A percentile compares a stretch with the other conserved stretches of the same genome.
Conservation (phyloP, 768 basidiomycete genomes). For the Boletellus ananiceps region DNA sequence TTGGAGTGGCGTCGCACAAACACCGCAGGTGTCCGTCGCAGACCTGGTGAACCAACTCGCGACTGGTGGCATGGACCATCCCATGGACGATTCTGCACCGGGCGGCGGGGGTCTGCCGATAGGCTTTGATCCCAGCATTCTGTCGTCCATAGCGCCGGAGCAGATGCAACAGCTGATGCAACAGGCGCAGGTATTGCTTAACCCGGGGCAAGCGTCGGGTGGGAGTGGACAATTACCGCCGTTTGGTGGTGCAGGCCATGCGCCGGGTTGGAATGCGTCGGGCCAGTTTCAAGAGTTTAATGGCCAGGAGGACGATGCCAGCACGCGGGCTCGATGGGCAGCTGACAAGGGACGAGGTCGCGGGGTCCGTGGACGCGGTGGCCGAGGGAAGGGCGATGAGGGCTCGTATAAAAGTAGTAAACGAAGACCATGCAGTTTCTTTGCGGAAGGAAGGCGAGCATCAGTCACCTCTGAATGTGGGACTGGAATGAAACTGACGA, state of each 20-base stretch:
- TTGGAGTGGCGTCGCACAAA: slow-evolving; percentile 44
- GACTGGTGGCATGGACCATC: slow-evolving; percentile 38
- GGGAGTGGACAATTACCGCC: slow-evolving; percentile 28
- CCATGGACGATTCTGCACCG: slow-evolving; percentile 34
- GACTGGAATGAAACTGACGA: slow-evolving; percentile 33
- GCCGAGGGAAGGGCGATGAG: slow-evolving; percentile 51
- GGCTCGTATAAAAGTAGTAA: slow-evolving; percentile 73
- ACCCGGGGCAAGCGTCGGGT: slow-evolving; percentile 26
- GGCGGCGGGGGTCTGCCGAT: slow-evolving; percentile 27
- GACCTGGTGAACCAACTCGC: slow-evolving; percentile 67
- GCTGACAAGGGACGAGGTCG: slow-evolving; percentile 48
- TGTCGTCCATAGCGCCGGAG: slow-evolving; percentile 47
- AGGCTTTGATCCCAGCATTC: slow-evolving; percentile 41
- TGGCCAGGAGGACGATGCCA: slow-evolving; percentile 45
- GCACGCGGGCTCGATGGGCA: slow-evolving; percentile 43
- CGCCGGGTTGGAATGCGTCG: slow-evolving; percentile 35
- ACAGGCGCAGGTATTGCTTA: slow-evolving; percentile 34
- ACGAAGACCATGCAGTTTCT: slow-evolving; percentile 89
- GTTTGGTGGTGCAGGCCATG: slow-evolving; percentile 36
- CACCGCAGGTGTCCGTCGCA: slow-evolving; percentile 48
- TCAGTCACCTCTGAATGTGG: slow-evolving; percentile 36
- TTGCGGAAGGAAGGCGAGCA: slow-evolving; percentile 90
- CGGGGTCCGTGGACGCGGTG: slow-evolving; percentile 54
- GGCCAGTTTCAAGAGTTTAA: slow-evolving; percentile 40
- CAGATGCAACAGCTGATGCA: slow-evolving; percentile 61